Evolutionary conservation across 176 grass and related monocot species (phyloP), one percentile per base, ranked within the genome.

Genomic region (Eleusine indica): DNA sequence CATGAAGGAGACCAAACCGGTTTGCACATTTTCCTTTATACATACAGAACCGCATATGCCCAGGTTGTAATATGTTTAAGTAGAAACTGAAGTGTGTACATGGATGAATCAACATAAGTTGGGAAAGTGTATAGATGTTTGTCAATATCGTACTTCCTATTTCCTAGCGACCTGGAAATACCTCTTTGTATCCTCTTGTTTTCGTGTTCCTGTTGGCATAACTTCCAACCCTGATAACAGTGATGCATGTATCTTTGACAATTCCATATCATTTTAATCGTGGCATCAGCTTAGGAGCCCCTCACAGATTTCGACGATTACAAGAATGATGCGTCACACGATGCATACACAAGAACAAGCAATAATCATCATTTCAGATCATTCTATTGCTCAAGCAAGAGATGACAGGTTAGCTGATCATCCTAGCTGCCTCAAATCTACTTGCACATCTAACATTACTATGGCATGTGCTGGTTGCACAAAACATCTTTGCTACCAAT

Each of bases 31-130:
- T 10, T 6, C 85, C 69, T 42, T 29, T 2, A 51, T 80, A 30
- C 83, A 46, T 13, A 90, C 76, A 71, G 85, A 95, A 15, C 11
- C 12, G 18, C 85, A 92, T 37, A 88, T 84, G 39, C 87, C 90
- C 22, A 95, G 41, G 58, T 87, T 87, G 75, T 90, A 14, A 90
- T 52, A 52, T 69, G 32, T 64, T 25, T 43, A 88, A 68, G 13
- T 40, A 80, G 25, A 38, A 42, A 22, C 35, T 9, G 5, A 6
- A 18, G 1, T 6, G 14, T 53, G 51, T 11, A 10, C 58, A 25
- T 61, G 5, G 29, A 37, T 67, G 14, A 6, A 38, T 8, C 21
- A 60, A 22, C 21, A 60, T 22, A 9, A 60, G 8, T 7, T 57
- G 53, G 1, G 56, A 22, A 60, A 22, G 7, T n/a, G 21, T 60